Evolutionary conservation across 2,329 filamentous ascomycete species (phyloP), one percentile per base, ranked within the genome.

Genomic region (Alternaria alternata): DNA sequence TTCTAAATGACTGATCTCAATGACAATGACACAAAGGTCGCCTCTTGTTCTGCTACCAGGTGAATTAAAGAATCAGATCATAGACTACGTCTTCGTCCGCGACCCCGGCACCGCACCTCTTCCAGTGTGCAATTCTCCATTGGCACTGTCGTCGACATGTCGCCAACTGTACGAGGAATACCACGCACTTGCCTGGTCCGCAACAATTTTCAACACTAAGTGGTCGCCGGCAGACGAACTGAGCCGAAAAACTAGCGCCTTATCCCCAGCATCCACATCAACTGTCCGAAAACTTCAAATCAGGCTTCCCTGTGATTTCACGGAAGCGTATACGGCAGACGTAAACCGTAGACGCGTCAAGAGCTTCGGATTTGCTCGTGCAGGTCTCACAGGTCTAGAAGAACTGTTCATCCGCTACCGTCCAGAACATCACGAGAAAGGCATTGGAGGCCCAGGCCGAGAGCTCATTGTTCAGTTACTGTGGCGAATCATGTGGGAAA

Each of bases 21-120:
- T 1, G 32, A 41, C 18, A 38, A 54, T 51, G 43, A 30, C 34
- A 5, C 51, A 55, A 51, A 36, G 20, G 5, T 48, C 54, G 3
- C 54, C 54, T 16, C 51, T 69, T 7, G 59, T 72, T 3, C 20
- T 48, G 6, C 57, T 68, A 5, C 64, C 69, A 3, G 62, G 61
- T 14, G 69, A 72, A 46, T 36, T 72, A 3, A 56, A 67, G 16
- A 68, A 70, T 47, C 43, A 54, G 28, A 61, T 72, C 16, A 53
- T 64, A 32, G 56, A 61, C 12, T 68, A 64, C 49, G 61, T 58
- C 16, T 62, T 70, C 44, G 2, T 42, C 18, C 55, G 56, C 16
- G 51, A 63, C 5, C 34, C 64, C 1, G 56, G 61, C 43, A 54
- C 48, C 3, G 16, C 57, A 12, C 58, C 66, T 3, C 59, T 59